A percentile compares a stretch with the other conserved stretches of the same genome.
Evolutionary conservation across 2,329 filamentous ascomycete genomes (phyloP).

Genomic region (Hirsutella rhossiliensis): DNA sequence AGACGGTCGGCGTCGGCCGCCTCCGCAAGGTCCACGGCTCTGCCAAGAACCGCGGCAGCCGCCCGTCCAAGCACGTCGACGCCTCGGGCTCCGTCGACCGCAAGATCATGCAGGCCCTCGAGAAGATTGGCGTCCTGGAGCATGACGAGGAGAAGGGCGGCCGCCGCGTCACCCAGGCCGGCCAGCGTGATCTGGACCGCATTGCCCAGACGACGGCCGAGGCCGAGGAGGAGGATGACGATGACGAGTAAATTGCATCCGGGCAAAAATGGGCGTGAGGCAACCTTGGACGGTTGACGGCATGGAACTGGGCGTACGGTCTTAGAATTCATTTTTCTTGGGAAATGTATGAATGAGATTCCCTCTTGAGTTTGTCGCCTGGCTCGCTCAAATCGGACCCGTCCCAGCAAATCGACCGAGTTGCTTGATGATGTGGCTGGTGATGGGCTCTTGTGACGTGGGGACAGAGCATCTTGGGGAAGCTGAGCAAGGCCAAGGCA

Average conservation of each 20-base stretch:
- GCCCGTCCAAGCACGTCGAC: slow-evolving; percentile 89
- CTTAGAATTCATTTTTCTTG: slow-evolving; percentile 17
- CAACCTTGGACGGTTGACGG: neutral
- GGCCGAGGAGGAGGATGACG: slow-evolving; percentile 57
- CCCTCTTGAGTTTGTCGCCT: slow-evolving; percentile 22
- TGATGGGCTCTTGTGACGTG: too few species aligned
- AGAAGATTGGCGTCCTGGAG: slow-evolving; percentile 99
- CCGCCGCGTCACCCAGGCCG: slow-evolving; percentile 93
- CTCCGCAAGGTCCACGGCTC: slow-evolving; percentile 93
- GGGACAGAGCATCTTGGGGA: too few species aligned
- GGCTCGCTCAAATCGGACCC: slow-evolving; percentile 21
- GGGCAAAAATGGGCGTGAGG: neutral
- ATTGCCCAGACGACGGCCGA: slow-evolving; percentile 73
- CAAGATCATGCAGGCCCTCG: slow-evolving; percentile 92
- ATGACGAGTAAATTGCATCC: slow-evolving; percentile 46
- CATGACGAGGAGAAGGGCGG: slow-evolving; percentile 97
- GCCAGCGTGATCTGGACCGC: slow-evolving; percentile 98
- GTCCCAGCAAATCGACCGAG: slow-evolving; percentile 6
- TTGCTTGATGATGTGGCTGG: too few species aligned
- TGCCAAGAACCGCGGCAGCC: slow-evolving; percentile 91
- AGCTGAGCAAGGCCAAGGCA: too few species aligned
- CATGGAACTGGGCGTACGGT: slow-evolving; percentile 25
- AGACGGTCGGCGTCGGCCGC: slow-evolving; percentile 97
- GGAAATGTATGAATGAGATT: slow-evolving; percentile 24
- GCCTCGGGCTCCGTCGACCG: slow-evolving; percentile 93